Conservation (phyloP, 257 asterid species). For the Solanum paucissectum region DNA sequence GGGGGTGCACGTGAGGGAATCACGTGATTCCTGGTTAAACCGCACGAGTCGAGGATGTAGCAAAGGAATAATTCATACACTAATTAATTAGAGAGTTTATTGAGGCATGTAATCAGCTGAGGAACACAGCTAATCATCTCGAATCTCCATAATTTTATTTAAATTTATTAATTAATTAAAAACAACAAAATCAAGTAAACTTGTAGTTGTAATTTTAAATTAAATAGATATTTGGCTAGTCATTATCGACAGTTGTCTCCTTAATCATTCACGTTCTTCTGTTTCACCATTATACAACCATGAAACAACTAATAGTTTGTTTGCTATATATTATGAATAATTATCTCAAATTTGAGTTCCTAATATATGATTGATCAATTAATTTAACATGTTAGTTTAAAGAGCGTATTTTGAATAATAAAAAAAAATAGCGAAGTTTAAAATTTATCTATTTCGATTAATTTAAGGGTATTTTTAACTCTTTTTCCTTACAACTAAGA, state of each 20-base stretch:
- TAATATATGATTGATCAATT: background rate
- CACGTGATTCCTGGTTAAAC: constrained; percentile 15
- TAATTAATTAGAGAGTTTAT: background rate
- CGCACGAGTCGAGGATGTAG: constrained; percentile 11
- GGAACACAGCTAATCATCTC: constrained; percentile 3
- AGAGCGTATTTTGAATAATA: background rate
- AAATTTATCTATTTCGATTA: background rate
- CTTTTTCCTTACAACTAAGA: background rate
- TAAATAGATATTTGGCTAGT: background rate
- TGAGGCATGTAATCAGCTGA: background rate
- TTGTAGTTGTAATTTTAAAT: background rate
- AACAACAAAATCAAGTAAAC: background rate
- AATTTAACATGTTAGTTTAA: background rate
- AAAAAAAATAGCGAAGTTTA: background rate
- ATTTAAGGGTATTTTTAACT: background rate
- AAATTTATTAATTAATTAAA: background rate
- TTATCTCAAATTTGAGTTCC: background rate
- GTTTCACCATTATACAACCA: background rate
- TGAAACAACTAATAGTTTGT: background rate
- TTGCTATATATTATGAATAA: background rate
- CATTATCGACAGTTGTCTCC: background rate
- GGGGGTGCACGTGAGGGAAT: constrained; percentile 3
- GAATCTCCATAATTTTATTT: constrained; percentile 1
- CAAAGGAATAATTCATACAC: background rate
- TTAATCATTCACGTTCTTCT: constrained; percentile 5